Percentiles rank a stretch among this genome's conserved stretches.
These are phyloP conservation scores for Trametes punicea DNA, from an alignment of 768 basidiomycete species.

Conservation along the genomic window DNA sequence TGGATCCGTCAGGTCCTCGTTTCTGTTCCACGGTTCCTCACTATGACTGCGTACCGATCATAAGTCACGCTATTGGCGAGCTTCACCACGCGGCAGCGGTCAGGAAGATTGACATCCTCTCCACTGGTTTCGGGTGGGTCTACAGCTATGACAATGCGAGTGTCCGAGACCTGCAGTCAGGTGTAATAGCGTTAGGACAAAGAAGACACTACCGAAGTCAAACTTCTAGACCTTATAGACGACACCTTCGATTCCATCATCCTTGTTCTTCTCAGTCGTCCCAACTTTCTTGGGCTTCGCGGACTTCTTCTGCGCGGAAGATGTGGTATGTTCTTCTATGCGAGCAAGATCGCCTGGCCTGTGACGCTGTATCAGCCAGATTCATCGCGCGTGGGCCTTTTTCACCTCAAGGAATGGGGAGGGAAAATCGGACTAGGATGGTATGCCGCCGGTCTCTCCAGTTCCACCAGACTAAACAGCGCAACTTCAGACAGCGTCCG, in stretches of 20 bases:
- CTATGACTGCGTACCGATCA: conserved; percentile 54
- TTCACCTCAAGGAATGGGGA: conserved; percentile 80
- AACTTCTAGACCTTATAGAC: conserved; percentile 65
- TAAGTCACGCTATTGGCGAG: conserved; percentile 91
- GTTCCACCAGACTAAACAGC: conserved; percentile 72
- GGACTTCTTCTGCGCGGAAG: conserved; percentile 35
- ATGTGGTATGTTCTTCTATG: conserved; percentile 67
- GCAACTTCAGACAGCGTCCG: conserved; percentile 20
- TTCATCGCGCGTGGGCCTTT: background rate
- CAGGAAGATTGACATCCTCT: conserved; percentile 76
- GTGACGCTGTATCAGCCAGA: background rate
- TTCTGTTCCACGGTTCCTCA: background rate
- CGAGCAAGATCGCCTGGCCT: conserved; percentile 89
- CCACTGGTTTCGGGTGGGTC: conserved; percentile 56
- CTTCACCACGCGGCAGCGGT: conserved; percentile 81
- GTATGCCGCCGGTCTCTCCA: conserved; percentile 80
- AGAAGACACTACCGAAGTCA: background rate
- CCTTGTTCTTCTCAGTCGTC: conserved; percentile 32
- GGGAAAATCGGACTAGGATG: conserved; percentile 71
- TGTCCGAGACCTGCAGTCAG: conserved; percentile 83
- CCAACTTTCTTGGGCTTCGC: conserved; percentile 47
- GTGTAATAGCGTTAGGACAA: too few relatives aligned
- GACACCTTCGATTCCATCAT: conserved; percentile 66
- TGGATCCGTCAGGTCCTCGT: background rate
- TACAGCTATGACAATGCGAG: conserved; percentile 76